phyloP scores from a whole-genome alignment of 164 flowering plant genomes.

The Tinospora cordifolia region DNA sequence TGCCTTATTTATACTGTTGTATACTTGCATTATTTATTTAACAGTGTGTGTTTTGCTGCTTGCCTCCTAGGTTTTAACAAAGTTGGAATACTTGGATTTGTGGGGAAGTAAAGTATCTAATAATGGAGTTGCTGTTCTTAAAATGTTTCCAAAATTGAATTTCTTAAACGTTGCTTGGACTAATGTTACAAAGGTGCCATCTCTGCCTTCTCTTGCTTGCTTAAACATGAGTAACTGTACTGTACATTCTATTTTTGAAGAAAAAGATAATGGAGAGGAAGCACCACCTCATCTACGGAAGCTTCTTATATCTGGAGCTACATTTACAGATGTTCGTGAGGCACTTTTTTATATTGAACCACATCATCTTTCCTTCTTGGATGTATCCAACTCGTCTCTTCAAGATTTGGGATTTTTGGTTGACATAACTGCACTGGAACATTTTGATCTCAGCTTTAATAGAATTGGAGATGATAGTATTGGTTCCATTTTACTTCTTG shows the following conservation, averaged over 20 bases:
- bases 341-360: constrained; percentile 36
- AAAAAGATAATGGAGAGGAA: constrained; percentile 23
- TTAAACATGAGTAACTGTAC: constrained; percentile 82
- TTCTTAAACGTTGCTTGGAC: constrained; percentile 90
- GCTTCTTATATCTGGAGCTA: constrained; percentile 51
- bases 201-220: constrained; percentile 41
- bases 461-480: constrained; percentile 46
- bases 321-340: constrained; percentile 32
- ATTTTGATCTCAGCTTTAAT: constrained; percentile 65
- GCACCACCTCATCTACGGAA: constrained; percentile 31
- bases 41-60: background rate
- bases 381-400: constrained; percentile 49
- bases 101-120: constrained; percentile 88
- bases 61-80: constrained; percentile 46
- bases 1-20: background rate
- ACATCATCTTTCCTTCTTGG: constrained; percentile 35
- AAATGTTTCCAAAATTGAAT: constrained; percentile 46
- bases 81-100: constrained; percentile 63
- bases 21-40: constrained; percentile 17
- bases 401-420: constrained; percentile 43
- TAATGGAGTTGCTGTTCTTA: constrained; percentile 42
- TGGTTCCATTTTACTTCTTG: constrained; percentile 40
- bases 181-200: constrained; percentile 53
- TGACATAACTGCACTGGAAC: constrained; percentile 37
- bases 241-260: constrained; percentile 22